Conservation (phyloP, 2,329 filamentous ascomycete species). For the Aureobasidium lini region DNA sequence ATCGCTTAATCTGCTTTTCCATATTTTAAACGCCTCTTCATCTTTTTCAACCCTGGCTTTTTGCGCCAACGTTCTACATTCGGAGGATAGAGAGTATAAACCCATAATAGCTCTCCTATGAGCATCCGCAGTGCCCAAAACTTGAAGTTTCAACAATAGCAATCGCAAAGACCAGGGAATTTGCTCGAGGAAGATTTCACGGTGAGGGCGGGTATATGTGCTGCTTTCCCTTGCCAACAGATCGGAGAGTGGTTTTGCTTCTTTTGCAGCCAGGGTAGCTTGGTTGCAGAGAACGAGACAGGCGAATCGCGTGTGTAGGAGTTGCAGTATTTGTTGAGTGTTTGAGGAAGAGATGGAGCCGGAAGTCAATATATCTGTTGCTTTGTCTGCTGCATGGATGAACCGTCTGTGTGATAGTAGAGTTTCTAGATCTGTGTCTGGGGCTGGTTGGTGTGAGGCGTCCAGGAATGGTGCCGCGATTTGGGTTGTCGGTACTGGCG, state of each 20-base stretch:
- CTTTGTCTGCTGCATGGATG: slow-evolving; percentile 48
- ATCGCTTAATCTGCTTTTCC: slow-evolving; percentile 66
- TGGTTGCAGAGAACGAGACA: slow-evolving; percentile 75
- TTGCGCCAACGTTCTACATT: slow-evolving; percentile 22
- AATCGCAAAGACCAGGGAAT: slow-evolving; percentile 85
- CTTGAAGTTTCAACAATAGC: slow-evolving; percentile 74
- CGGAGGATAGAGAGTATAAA: slow-evolving; percentile 69
- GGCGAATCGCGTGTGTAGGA: slow-evolving; percentile 62
- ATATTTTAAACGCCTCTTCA: slow-evolving; percentile 53
- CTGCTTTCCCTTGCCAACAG: slow-evolving; percentile 28
- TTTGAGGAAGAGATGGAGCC: slow-evolving; percentile 45
- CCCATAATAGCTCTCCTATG: slow-evolving; percentile 78
- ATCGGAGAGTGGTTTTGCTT: slow-evolving; percentile 57
- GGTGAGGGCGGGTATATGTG: background rate
- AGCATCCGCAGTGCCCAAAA: slow-evolving; percentile 76
- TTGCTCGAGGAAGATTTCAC: background rate
- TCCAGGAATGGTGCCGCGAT: slow-evolving; percentile 60
- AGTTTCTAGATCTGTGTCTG: slow-evolving; percentile 57
- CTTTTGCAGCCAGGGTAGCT: slow-evolving; percentile 47
- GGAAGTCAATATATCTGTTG: slow-evolving; percentile 33
- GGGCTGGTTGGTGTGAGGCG: slow-evolving; percentile 55
- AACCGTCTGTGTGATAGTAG: slow-evolving; percentile 71
- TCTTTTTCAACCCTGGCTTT: slow-evolving; percentile 40
- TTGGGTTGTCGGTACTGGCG: slow-evolving; percentile 61
- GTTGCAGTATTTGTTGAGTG: slow-evolving; percentile 59